phyloP scores from a whole-genome alignment of 2,329 filamentous ascomycete genomes.

The Rutstroemia sp. region DNA sequence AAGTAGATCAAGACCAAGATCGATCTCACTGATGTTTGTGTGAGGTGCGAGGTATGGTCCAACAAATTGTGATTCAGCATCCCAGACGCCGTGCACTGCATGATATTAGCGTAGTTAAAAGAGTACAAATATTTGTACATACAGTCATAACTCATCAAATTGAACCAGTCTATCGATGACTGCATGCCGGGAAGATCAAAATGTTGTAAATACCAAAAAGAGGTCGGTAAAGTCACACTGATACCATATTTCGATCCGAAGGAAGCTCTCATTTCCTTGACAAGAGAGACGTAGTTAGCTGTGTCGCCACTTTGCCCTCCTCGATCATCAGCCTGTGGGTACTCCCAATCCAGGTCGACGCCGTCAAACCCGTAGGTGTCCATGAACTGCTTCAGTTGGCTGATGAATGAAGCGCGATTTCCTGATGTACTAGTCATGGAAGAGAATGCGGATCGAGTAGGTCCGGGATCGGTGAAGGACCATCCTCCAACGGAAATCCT shows the following conservation, averaged over 20 bases:
- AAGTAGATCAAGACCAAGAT: too few relatives aligned
- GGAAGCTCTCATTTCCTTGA: slow-evolving; percentile 10
- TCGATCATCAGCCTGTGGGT: slow-evolving; percentile 29
- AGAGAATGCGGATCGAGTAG: background rate
- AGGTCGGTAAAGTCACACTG: background rate
- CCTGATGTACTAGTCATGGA: slow-evolving; percentile 19
- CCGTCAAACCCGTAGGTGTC: background rate
- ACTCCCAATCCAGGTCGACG: slow-evolving; percentile 4
- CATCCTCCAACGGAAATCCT: background rate
- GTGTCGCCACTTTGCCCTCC: slow-evolving; percentile 32
- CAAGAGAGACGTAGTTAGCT: slow-evolving; percentile 26
- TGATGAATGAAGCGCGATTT: slow-evolving; percentile 19
- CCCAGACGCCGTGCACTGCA: too few relatives aligned
- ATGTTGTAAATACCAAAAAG: background rate
- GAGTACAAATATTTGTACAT: slow-evolving; percentile 16
- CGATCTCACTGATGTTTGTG: background rate
- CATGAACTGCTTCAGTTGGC: background rate
- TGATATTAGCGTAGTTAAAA: background rate
- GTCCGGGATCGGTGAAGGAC: background rate
- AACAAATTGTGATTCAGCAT: too few relatives aligned
- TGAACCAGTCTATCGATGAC: slow-evolving; percentile 27
- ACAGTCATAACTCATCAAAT: slow-evolving; percentile 30
- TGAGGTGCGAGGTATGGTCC: background rate
- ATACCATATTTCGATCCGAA: background rate
- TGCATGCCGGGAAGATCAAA: slow-evolving; percentile 10